Evolutionary conservation across 2,329 filamentous ascomycete genomes (phyloP).

Genomic region (Exophiala bonariae): DNA sequence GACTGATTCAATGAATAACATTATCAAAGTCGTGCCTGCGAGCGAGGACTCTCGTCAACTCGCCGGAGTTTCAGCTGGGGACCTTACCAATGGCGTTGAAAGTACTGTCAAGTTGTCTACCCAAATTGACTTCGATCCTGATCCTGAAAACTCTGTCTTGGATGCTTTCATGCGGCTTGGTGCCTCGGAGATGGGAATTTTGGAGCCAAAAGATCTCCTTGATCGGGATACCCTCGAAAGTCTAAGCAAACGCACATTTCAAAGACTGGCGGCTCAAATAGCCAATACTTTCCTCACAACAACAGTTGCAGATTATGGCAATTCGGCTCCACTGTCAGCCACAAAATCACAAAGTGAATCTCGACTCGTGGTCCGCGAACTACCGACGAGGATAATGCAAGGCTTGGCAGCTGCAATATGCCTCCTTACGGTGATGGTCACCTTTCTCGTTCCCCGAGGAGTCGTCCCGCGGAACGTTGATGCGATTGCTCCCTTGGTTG

Average conservation of each 20-base stretch:
- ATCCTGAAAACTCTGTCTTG: too few species aligned
- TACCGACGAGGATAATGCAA: constrained; percentile 5
- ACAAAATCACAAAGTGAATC: background rate
- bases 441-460: background rate
- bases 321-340: background rate
- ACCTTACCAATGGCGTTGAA: too few species aligned
- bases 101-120: too few species aligned
- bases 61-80: too few species aligned
- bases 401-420: background rate
- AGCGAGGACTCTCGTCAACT: too few species aligned
- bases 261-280: background rate
- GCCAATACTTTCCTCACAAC: background rate
- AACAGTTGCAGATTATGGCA: background rate
- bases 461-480: constrained; percentile 1
- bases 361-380: background rate
- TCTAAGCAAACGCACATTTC: background rate
- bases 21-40: background rate
- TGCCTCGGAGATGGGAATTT: too few species aligned
- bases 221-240: background rate
- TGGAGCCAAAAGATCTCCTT: too few species aligned
- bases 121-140: too few species aligned
- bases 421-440: background rate
- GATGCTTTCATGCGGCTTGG: too few species aligned
- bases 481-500: background rate
- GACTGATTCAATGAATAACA: background rate